A percentile compares a stretch with the other conserved stretches of the same genome.
These are phyloP conservation scores for Erucastrum elatum DNA, from an alignment of 345 rosid species.

Conservation along the genomic window DNA sequence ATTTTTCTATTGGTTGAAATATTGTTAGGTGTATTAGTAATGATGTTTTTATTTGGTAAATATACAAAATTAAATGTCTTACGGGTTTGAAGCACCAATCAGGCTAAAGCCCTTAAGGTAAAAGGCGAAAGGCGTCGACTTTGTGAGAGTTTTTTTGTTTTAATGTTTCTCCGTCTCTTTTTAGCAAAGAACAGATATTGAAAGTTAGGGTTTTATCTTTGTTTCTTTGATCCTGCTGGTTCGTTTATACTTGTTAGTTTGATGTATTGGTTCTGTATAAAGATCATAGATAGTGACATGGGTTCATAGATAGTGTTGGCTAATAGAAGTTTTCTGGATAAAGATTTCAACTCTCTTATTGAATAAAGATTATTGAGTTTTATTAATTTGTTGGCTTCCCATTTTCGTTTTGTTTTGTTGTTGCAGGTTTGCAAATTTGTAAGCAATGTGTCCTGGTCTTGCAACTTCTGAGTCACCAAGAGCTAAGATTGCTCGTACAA, in stretches of 20 bases:
- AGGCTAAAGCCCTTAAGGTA: background rate
- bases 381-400: background rate
- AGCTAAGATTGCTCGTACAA: background rate
- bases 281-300: background rate
- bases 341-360: background rate
- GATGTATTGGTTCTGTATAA: background rate
- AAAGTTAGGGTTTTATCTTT: background rate
- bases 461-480: background rate
- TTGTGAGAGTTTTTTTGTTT: background rate
- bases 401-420: background rate
- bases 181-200: background rate
- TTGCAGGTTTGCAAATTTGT: slow-evolving; percentile 11
- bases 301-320: too few relatives aligned
- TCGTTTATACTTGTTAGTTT: background rate
- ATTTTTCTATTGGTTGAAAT: too few relatives aligned
- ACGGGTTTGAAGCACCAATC: background rate
- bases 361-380: background rate
- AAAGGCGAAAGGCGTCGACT: background rate
- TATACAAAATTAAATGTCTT: too few relatives aligned
- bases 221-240: background rate
- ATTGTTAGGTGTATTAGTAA: too few relatives aligned
- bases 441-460: slow-evolving; percentile 25
- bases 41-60: too few relatives aligned
- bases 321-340: background rate
- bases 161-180: background rate